Conservation (phyloP, 2,329 filamentous ascomycete genomes). For the Exophiala alcalophila region DNA sequence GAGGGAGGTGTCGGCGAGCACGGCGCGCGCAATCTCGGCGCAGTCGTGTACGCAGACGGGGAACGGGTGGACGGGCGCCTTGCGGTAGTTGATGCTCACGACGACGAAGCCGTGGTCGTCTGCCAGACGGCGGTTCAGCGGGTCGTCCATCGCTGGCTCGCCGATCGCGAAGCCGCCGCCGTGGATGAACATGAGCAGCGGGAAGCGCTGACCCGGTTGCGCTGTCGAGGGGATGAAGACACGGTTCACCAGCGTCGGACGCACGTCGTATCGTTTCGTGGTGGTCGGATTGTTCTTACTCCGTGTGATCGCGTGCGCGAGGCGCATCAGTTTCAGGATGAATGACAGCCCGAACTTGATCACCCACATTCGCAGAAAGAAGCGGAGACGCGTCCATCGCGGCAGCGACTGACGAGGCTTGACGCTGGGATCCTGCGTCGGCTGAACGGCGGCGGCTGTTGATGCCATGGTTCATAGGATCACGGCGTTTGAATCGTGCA, state of each 20-base stretch:
- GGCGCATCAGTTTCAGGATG: conserved; percentile 14
- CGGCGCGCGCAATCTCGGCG: conserved; percentile 42
- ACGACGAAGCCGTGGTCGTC: conserved; percentile 44
- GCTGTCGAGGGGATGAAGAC: conserved; percentile 44
- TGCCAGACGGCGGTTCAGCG: conserved; percentile 48
- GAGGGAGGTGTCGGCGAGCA: conserved; percentile 45
- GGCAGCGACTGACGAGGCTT: no score
- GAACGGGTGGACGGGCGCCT: conserved; percentile 47
- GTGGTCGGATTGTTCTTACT: conserved; percentile 21
- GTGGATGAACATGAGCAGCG: conserved; percentile 49
- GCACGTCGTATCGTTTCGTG: conserved; percentile 32
- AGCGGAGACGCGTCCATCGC: conserved; percentile 14
- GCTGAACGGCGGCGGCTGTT: no score
- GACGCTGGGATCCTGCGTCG: no score
- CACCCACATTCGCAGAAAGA: conserved; percentile 29
- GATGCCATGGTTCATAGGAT: no score
- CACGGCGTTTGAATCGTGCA: no score
- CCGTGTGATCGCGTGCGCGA: conserved; percentile 13
- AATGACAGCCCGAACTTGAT: conserved; percentile 26
- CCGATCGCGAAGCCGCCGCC: conserved; percentile 52
- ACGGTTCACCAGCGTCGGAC: conserved; percentile 30
- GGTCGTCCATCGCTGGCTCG: conserved; percentile 45
- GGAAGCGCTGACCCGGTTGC: conserved; percentile 9
- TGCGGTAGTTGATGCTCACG: conserved; percentile 50
- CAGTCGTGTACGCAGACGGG: conserved; percentile 48